These are phyloP conservation scores for Salvia sclarea DNA, from an alignment of 305 asterid species.

Conservation along the genomic window DNA sequence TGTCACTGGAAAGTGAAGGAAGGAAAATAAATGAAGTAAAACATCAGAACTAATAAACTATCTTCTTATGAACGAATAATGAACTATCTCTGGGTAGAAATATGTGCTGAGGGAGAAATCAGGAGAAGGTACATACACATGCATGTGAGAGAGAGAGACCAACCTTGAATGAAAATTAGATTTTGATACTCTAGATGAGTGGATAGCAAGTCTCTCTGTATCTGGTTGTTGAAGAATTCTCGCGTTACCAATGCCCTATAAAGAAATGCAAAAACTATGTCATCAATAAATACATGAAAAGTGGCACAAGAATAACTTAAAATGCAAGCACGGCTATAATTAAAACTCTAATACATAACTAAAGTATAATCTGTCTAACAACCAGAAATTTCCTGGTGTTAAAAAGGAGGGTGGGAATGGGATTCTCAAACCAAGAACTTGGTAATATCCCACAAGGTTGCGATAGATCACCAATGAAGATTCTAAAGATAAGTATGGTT, in stretches of 20 bases:
- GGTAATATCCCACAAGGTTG: neutral
- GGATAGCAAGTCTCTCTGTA: constrained; percentile 75
- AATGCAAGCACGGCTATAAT: neutral
- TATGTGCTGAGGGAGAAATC: neutral
- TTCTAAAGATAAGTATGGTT: neutral
- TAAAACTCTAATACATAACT: neutral
- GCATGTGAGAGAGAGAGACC: constrained; percentile 26
- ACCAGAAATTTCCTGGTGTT: neutral
- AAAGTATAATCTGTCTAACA: neutral
- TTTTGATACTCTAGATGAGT: constrained; percentile 71
- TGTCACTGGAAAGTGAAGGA: constrained; percentile 55
- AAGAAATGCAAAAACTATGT: constrained; percentile 28
- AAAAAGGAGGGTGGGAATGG: constrained; percentile 1
- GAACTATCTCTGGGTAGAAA: neutral
- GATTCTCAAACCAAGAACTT: neutral
- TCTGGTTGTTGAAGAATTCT: constrained; percentile 60
- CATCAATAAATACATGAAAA: constrained; percentile 19
- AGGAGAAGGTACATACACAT: neutral
- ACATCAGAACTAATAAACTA: neutral
- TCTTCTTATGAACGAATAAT: neutral
- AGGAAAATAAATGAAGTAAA: constrained; percentile 15
- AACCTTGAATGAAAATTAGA: constrained; percentile 76
- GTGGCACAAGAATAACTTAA: constrained; percentile 18
- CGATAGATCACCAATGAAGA: neutral
- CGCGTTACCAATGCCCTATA: constrained; percentile 58